These are phyloP conservation scores for Pleurotus sapidus DNA, from an alignment of 768 basidiomycete genomes.

Conservation along the genomic window DNA sequence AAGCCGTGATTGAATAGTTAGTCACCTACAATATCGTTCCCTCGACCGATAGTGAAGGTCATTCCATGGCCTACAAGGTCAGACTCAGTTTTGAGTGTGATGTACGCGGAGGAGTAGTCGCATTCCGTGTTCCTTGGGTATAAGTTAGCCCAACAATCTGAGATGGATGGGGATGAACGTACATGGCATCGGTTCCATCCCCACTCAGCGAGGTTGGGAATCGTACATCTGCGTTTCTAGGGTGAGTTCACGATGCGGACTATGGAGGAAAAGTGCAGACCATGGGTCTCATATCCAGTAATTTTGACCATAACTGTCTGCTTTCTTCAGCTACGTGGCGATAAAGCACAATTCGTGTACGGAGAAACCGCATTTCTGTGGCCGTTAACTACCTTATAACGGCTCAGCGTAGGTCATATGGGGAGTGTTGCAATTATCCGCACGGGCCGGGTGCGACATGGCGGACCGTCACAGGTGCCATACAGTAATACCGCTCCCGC, in stretches of 20 bases:
- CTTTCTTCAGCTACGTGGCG: constrained; percentile 1
- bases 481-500: too few relatives aligned
- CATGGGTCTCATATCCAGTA: constrained; percentile 56
- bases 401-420: too few relatives aligned
- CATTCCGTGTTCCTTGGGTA: constrained; percentile 85
- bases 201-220: constrained; percentile 91
- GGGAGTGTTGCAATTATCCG: too few relatives aligned
- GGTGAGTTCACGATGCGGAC: background rate
- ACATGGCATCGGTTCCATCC: constrained; percentile 95
- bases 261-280: constrained; percentile 25
- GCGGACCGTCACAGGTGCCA: too few relatives aligned
- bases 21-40: constrained; percentile 80
- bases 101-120: constrained; percentile 94
- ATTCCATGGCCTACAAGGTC: constrained; percentile 86
- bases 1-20: background rate
- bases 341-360: background rate
- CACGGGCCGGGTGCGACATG: too few relatives aligned
- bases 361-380: too few relatives aligned
- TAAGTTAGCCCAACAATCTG: background rate
- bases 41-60: constrained; percentile 94
- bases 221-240: constrained; percentile 64
- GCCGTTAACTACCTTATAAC: too few relatives aligned
- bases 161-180: constrained; percentile 14
- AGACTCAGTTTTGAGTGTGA: constrained; percentile 72
- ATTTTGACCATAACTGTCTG: constrained; percentile 36